These are phyloP conservation scores for Epichloe gansuensis DNA, from an alignment of 2,329 filamentous ascomycete species.

Conservation along the genomic window DNA sequence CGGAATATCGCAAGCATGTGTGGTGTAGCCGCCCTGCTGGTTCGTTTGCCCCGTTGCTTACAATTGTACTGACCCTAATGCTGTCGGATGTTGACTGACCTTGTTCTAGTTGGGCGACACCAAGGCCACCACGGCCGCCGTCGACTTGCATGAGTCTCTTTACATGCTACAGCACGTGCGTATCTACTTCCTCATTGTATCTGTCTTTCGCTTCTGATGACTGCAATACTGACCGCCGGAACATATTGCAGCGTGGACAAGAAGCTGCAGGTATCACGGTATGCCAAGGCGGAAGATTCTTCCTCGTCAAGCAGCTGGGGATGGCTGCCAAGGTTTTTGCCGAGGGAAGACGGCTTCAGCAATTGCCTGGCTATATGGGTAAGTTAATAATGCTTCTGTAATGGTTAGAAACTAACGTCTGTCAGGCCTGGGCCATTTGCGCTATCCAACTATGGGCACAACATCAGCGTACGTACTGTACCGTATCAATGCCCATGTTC, in stretches of 20 bases:
- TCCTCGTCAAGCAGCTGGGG: background rate
- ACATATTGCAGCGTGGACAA: slow-evolving; percentile 44
- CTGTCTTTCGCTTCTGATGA: slow-evolving; percentile 4
- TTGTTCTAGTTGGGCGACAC: slow-evolving; percentile 19
- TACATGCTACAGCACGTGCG: slow-evolving; percentile 49
- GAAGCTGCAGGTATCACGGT: slow-evolving; percentile 81
- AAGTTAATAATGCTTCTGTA: background rate
- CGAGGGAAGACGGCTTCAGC: slow-evolving; percentile 56
- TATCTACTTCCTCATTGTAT: slow-evolving; percentile 8
- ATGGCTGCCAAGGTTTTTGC: slow-evolving; percentile 48
- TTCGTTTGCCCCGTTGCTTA: too few species aligned
- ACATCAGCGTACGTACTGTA: slow-evolving; percentile 33
- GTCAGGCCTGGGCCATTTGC: slow-evolving; percentile 53
- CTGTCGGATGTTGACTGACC: background rate
- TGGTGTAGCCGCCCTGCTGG: too few species aligned
- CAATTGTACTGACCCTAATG: too few species aligned
- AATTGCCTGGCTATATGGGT: slow-evolving; percentile 59
- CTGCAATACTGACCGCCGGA: slow-evolving; percentile 11
- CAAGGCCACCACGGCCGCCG: slow-evolving; percentile 33
- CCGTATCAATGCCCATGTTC: background rate
- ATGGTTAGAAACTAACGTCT: background rate
- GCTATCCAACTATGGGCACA: slow-evolving; percentile 83
- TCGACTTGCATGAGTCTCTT: slow-evolving; percentile 58
- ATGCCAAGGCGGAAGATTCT: slow-evolving; percentile 49
- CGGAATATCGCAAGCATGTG: too few species aligned